phyloP scores from a whole-genome alignment of 805 yeast species.

The Isabelozyma pseudorhagii region DNA sequence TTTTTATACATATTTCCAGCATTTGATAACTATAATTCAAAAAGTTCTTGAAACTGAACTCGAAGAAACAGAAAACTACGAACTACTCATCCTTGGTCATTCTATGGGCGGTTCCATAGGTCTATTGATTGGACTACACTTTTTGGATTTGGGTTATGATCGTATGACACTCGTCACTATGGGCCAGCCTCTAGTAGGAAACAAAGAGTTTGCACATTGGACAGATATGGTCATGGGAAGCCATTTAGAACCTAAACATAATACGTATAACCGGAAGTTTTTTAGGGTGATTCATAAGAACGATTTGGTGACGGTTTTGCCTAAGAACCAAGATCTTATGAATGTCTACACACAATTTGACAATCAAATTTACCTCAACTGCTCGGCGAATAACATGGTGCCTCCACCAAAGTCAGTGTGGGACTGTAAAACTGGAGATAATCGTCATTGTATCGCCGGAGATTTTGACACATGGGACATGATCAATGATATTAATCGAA shows the following conservation, averaged over 20 bases:
- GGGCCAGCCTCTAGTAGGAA: slow-evolving; percentile 46
- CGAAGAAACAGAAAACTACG: slow-evolving; percentile 11
- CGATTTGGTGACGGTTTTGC: slow-evolving; percentile 26
- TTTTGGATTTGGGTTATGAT: slow-evolving; percentile 30
- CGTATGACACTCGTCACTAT: slow-evolving; percentile 33
- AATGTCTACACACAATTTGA: slow-evolving; percentile 29
- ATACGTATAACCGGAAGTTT: slow-evolving; percentile 16
- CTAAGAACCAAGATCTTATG: slow-evolving; percentile 15
- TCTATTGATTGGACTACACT: slow-evolving; percentile 32
- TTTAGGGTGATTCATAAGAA: slow-evolving; percentile 22
- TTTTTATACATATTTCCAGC: slow-evolving; percentile 25
- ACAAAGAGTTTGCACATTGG: slow-evolving; percentile 34
- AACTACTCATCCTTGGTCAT: slow-evolving; percentile 25
- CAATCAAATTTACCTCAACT: slow-evolving; percentile 36
- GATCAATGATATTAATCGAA: slow-evolving; percentile 7
- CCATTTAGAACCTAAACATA: slow-evolving; percentile 12
- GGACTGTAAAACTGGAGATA: slow-evolving; percentile 28
- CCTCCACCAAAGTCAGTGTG: slow-evolving; percentile 28
- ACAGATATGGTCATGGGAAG: slow-evolving; percentile 33
- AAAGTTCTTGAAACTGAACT: slow-evolving; percentile 18
- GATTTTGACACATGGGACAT: slow-evolving; percentile 17
- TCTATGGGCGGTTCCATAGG: slow-evolving; percentile 44
- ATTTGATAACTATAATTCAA: slow-evolving; percentile 25
- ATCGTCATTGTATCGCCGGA: slow-evolving; percentile 24
- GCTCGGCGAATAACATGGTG: slow-evolving; percentile 18